Base-by-base conservation (phyloP, 768 basidiomycete genomes). In the Termitomyces sp. region DNA sequence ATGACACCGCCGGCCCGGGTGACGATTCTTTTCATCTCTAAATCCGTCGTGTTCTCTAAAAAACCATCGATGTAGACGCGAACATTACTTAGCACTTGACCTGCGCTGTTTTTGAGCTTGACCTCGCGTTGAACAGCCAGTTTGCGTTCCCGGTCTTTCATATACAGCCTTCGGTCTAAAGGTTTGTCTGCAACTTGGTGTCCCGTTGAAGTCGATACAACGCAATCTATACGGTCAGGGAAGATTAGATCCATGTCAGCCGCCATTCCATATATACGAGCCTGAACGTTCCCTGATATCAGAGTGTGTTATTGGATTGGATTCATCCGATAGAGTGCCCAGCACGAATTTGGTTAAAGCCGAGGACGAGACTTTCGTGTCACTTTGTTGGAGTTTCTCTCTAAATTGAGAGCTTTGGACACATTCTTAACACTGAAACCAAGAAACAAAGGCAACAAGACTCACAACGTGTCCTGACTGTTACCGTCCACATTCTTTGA, bases 221-320 rank as follows among this genome's bases (percentile, higher is more conserved):
- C 78, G 59, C 78, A 76, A 58, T 86, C 86, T 89, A 26, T 20
- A 24, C 3, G 20, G 27, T 9, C 24, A 47, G 14, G 36, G 20
- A 6, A 32, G 34, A 24, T 50, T 14, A 55, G 43, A 18, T 43
- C 27, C 30, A 18, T 43, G 27, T 18, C 5, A 32, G 39, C 24
- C 22, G 20, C 27, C 43, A 14, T 14, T 53, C 30, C 55, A 48
- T 36, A 37, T 37, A 51, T 50, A 56, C 78, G 49, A 47, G 86
- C 89, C 87, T 67, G 86, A 77, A 58, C 86, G 82, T 42, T 84
- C 74, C 52, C 73, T 74, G 58, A 84, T 80, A 67, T 88, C 81
- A 1, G 86, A 86, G 64, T 89, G 86, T 1, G 90, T 91, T 51
- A 93, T 90, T 1, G 92, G 92, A 68, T 93, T 93, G 10, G 81